Percentiles rank a stretch among this genome's conserved stretches.
Evolutionary conservation across 768 basidiomycete species (phyloP).

Genomic region (Trametes elegans): DNA sequence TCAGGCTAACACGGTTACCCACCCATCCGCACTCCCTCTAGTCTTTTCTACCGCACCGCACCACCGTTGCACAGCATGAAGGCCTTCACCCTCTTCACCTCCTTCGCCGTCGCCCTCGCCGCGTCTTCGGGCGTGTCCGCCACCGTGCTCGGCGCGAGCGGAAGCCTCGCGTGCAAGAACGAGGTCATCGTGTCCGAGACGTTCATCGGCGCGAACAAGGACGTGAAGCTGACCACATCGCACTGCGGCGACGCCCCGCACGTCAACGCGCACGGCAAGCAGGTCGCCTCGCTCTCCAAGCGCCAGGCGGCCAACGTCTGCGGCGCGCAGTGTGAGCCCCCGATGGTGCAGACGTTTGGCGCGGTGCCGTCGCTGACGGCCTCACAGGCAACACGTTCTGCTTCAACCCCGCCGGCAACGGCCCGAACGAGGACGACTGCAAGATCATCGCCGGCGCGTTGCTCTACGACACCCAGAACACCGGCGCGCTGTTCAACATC

Average conservation of each 20-base stretch:
- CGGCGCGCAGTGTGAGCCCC: constrained; percentile 37
- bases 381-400: constrained; percentile 36
- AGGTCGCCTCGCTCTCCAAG: constrained; percentile 17
- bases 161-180: neutral
- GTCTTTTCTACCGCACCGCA: neutral
- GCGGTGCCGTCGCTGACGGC: neutral
- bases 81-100: neutral
- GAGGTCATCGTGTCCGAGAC: constrained; percentile 19
- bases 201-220: constrained; percentile 41
- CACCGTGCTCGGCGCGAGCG: neutral
- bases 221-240: constrained; percentile 39
- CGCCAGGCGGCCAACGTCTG: constrained; percentile 38
- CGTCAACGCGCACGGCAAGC: constrained; percentile 2
- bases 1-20: neutral
- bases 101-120: neutral
- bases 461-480: constrained; percentile 45
- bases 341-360: constrained; percentile 3
- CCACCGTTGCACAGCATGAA: constrained; percentile 3
- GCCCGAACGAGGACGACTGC: constrained; percentile 48
- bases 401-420: constrained; percentile 45
- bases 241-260: constrained; percentile 30
- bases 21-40: neutral
- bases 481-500: constrained; percentile 29
- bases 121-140: neutral
- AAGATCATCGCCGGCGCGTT: constrained; percentile 49